phyloP scores from a whole-genome alignment of 139 green algal species.

The Astrephomene gubernaculifera region DNA sequence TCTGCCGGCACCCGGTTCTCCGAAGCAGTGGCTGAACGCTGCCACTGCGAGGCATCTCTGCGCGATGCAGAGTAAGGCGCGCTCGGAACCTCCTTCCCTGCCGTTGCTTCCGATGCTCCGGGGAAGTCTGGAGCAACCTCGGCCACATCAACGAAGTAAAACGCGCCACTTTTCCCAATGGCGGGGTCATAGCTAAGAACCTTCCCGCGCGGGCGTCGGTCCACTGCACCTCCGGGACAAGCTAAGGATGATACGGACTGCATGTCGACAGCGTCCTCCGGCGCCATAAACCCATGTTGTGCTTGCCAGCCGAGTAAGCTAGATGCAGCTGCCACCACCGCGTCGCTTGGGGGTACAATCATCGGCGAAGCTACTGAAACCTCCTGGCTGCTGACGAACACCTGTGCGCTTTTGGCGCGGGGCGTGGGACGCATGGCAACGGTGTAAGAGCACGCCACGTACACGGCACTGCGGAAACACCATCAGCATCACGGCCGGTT shows the following conservation, averaged over 20 bases:
- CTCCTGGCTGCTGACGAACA: background rate
- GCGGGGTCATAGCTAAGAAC: slow-evolving; percentile 60
- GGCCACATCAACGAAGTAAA: slow-evolving; percentile 50
- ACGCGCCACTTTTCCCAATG: slow-evolving; percentile 53
- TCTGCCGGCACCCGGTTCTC: too few relatives aligned
- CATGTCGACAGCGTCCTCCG: background rate
- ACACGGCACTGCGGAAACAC: too few relatives aligned
- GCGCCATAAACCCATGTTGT: slow-evolving; percentile 40
- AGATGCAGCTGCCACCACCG: slow-evolving; percentile 21
- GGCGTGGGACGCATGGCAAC: background rate
- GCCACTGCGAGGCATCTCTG: background rate
- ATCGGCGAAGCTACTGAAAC: slow-evolving; percentile 1
- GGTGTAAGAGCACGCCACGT: too few relatives aligned
- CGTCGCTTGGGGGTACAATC: slow-evolving; percentile 32
- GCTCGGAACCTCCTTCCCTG: too few relatives aligned
- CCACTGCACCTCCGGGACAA: background rate
- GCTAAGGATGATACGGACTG: background rate
- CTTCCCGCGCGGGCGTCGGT: background rate
- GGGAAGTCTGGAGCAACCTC: background rate
- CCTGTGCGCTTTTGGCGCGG: background rate
- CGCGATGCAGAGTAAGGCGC: too few relatives aligned
- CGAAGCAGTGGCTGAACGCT: background rate
- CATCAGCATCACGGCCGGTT: too few relatives aligned
- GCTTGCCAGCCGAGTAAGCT: slow-evolving; percentile 54
- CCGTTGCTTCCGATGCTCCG: too few relatives aligned